Base-by-base conservation (phyloP, 2,329 filamentous ascomycete genomes). In the Aspergillus phoenicis region DNA sequence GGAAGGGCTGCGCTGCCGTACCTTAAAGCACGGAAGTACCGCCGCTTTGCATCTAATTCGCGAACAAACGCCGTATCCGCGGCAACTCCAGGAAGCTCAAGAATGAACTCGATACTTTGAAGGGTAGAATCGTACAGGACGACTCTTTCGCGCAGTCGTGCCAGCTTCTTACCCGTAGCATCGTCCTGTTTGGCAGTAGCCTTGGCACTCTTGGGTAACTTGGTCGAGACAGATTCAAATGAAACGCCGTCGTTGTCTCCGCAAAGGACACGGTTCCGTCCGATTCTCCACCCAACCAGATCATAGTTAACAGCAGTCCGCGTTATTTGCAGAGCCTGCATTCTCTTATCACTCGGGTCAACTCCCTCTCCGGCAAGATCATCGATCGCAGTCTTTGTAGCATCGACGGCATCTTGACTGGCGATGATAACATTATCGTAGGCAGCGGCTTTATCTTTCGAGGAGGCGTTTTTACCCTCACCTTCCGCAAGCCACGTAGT, bases 221-320 rank as follows among this genome's bases (percentile, higher is more conserved):
- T 82, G 20, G 70, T 68, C 48, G 66, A 66, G 48, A 81, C 77
- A 13, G 78, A 65, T 28, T 81, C 77, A 61, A 87, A 82, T 1
- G 84, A 76, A 15, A 91, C 84, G 3, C 94, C 94, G 68, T 98
- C 94, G 58, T 90, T 84, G 6, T 85, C 81, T n/a, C 94, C 93
- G 55, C 92, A 91, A 63, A 99, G 81, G 0, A 97, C 89, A 57
- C 95, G 85, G 76, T 99, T 98, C 52, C 95, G 89, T 26, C 94
- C 94, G 65, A 98, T 91, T 74, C 95, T 86, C 93, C 93, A 98
- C 72, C 91, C 93, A 59, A 99, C 90, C 77, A 97, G 87, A 66
- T 91, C 91, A 75, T 96, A 98, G 76, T 95, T 96, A 59, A 98
- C 91, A 1, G 94, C 93, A 0, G 96, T 96, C 63, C 91, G 89